Evolutionary conservation across 208 protist species (phyloP).

Genomic region (Jaenimonas drosophilae): DNA sequence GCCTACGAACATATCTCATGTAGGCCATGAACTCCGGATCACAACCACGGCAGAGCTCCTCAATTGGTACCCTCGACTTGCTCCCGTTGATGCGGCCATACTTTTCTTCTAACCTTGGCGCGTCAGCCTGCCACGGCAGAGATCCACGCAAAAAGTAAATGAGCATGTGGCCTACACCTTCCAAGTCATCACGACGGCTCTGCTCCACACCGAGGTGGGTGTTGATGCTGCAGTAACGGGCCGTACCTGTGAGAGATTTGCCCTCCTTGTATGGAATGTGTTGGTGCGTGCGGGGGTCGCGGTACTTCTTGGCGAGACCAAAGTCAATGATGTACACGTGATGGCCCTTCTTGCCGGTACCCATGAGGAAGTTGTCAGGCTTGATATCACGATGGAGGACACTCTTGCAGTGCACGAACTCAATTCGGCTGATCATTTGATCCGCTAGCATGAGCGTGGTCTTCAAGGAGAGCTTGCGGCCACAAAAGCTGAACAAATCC

Average conservation of each 20-base stretch:
- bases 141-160: conserved; percentile 98
- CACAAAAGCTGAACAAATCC: conserved; percentile 88
- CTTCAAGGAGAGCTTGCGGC: conserved; percentile 83
- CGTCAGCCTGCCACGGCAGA: conserved; percentile 98
- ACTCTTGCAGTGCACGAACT: conserved; percentile 90
- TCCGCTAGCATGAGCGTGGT: conserved; percentile 90
- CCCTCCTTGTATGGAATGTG: conserved; percentile 99
- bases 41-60: conserved; percentile 92
- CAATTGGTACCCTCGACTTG: conserved; percentile 95
- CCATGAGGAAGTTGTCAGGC: conserved; percentile 94
- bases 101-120: conserved; percentile 98
- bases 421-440: conserved; percentile 86
- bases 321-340: conserved; percentile 98
- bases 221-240: conserved; percentile 99
- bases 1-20: conserved; percentile 94
- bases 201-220: conserved; percentile 98
- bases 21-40: conserved; percentile 95
- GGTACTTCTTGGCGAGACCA: conserved; percentile 98
- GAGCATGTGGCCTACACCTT: conserved; percentile 98
- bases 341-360: conserved; percentile 79
- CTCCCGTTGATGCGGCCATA: conserved; percentile 98
- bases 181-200: conserved; percentile 96
- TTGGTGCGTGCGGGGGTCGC: conserved; percentile 95
- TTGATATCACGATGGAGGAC: conserved; percentile 93
- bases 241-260: conserved; percentile 99